Evolutionary conservation across 208 protist species (phyloP).

Genomic region (Wallacemonas sp.): DNA sequence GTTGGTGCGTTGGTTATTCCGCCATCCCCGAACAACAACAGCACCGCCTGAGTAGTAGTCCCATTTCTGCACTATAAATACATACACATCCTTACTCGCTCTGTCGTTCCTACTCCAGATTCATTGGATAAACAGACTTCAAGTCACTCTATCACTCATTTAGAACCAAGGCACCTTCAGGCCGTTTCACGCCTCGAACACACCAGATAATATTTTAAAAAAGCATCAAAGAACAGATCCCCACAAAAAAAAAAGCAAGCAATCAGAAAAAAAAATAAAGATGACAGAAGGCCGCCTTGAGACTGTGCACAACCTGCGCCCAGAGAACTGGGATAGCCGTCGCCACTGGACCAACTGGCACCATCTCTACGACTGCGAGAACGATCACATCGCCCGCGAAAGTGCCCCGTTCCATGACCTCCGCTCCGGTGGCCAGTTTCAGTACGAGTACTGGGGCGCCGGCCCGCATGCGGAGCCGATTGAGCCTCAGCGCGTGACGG

Average conservation of each 20-base stretch:
- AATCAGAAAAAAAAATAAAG: slow-evolving; percentile 13
- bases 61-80: too few species aligned
- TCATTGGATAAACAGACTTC: too few species aligned
- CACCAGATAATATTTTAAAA: background rate
- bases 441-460: slow-evolving; percentile 79
- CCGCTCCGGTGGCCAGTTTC: slow-evolving; percentile 86
- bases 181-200: too few species aligned
- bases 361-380: slow-evolving; percentile 88
- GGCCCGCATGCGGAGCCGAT: slow-evolving; percentile 58
- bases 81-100: too few species aligned
- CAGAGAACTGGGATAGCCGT: slow-evolving; percentile 89
- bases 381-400: slow-evolving; percentile 85
- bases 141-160: too few species aligned
- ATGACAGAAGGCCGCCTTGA: slow-evolving; percentile 92
- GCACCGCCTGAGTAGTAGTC: too few species aligned
- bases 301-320: slow-evolving; percentile 88
- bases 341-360: slow-evolving; percentile 93
- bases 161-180: too few species aligned
- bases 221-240: background rate
- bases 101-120: too few species aligned
- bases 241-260: background rate
- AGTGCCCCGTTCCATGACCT: slow-evolving; percentile 90
- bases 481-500: slow-evolving; percentile 52
- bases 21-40: too few species aligned
- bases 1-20: too few species aligned